phyloP scores from a whole-genome alignment of 768 basidiomycete species.

The Tulasnella sp. region DNA sequence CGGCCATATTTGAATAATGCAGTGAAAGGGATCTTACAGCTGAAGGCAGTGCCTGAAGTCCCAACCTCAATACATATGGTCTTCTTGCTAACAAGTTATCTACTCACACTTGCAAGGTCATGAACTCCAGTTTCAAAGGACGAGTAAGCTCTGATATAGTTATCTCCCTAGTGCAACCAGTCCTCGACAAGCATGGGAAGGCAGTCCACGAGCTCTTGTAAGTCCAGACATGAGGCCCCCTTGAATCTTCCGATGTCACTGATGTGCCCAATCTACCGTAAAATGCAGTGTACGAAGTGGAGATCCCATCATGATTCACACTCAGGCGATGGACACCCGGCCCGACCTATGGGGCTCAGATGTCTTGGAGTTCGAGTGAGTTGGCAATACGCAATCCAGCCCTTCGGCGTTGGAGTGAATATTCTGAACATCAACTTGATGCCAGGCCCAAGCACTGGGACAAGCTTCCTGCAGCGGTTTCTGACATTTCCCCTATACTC shows the following conservation, averaged over 20 bases:
- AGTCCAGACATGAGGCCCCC: no score
- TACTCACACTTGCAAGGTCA: not conserved
- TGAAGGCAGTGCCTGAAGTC: slow-evolving; percentile 26
- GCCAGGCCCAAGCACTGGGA: slow-evolving; percentile 4
- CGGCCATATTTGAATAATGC: slow-evolving; percentile 25
- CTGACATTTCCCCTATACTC: not conserved
- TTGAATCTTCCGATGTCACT: no score
- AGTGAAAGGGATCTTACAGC: slow-evolving; percentile 38
- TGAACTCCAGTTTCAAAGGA: not conserved
- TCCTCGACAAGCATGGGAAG: slow-evolving; percentile 4
- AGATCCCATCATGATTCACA: slow-evolving; percentile 37
- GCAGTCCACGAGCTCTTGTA: slow-evolving; percentile 6
- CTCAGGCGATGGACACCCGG: slow-evolving; percentile 41
- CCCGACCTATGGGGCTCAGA: slow-evolving; percentile 53
- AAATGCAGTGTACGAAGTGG: slow-evolving; percentile 22
- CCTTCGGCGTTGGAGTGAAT: not conserved
- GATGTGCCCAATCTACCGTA: no score
- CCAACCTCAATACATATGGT: no score
- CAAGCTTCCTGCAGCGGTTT: not conserved
- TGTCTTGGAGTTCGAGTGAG: slow-evolving; percentile 33
- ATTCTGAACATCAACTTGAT: no score
- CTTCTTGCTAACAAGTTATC: no score
- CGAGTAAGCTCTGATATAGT: slow-evolving; percentile 1
- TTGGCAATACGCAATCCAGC: not conserved
- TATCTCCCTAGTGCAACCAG: slow-evolving; percentile 11